These are phyloP conservation scores for Exsudoporus floridanus DNA, from an alignment of 1,284 basidiomycete genomes.

Conservation along the genomic window DNA sequence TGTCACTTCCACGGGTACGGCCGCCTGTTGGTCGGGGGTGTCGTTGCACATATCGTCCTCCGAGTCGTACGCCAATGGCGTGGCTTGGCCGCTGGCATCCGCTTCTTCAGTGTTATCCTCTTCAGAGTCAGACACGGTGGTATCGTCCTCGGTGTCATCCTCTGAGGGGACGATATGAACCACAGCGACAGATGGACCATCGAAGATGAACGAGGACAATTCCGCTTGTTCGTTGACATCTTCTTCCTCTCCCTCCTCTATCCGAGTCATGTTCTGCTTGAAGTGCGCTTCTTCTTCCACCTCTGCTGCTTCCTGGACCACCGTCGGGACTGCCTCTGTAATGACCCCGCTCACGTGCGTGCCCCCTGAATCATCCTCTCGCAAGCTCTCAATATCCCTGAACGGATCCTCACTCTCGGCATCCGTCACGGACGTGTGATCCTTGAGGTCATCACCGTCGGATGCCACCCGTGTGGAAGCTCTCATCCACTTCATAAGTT, in stretches of 20 bases:
- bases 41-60: constrained; percentile 39
- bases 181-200: constrained; percentile 51
- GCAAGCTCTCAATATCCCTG: constrained; percentile 80
- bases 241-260: constrained; percentile 47
- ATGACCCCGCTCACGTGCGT: constrained; percentile 1
- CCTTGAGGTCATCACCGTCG: constrained; percentile 41
- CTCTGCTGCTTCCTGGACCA: constrained; percentile 30
- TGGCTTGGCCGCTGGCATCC: constrained; percentile 1
- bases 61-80: constrained; percentile 42
- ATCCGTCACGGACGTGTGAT: constrained; percentile 42
- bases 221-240: constrained; percentile 60
- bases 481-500: constrained; percentile 82
- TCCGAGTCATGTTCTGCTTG: constrained; percentile 45
- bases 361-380: constrained; percentile 52
- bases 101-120: constrained; percentile 31
- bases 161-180: constrained; percentile 44
- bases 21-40: constrained; percentile 6
- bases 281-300: constrained; percentile 37
- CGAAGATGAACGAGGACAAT: constrained; percentile 71
- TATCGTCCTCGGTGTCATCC: constrained; percentile 43
- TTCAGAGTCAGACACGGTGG: constrained; percentile 50
- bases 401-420: constrained; percentile 82
- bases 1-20: constrained; percentile 15
- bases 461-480: constrained; percentile 40
- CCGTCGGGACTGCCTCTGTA: constrained; percentile 14